A percentile compares a stretch with the other conserved stretches of the same genome.
These are phyloP conservation scores for Claviceps purpurea DNA, from an alignment of 2,329 filamentous ascomycete species.

Conservation along the genomic window DNA sequence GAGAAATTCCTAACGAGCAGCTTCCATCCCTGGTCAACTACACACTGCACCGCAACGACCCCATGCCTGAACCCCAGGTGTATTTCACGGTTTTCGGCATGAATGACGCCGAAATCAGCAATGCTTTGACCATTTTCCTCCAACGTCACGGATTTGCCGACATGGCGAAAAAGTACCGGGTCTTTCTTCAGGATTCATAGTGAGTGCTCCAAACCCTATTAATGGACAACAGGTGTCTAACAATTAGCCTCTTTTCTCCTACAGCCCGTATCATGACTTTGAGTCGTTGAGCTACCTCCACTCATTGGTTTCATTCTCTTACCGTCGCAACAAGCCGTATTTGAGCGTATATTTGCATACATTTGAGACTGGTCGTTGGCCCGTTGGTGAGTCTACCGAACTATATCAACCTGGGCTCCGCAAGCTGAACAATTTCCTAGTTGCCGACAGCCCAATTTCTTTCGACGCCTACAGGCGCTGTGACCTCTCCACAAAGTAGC, in stretches of 20 bases:
- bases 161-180: not conserved
- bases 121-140: not conserved
- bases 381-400: not conserved
- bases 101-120: not conserved
- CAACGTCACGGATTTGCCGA: not conserved
- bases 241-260: not conserved
- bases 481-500: not conserved
- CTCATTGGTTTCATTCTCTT: not conserved
- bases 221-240: not conserved
- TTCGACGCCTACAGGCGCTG: not conserved
- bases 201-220: not conserved
- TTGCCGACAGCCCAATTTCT: not conserved
- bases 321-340: not conserved
- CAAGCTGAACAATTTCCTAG: not conserved
- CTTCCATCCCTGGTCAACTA: conserved; percentile 2
- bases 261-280: not conserved
- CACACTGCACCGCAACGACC: not conserved
- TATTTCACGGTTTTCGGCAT: conserved; percentile 1
- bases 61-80: conserved; percentile 1
- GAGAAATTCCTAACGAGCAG: not conserved
- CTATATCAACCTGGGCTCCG: not conserved
- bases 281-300: not conserved
- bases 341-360: conserved; percentile 1
- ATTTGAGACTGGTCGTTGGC: not conserved
- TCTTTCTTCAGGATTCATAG: not conserved